Conservation (phyloP, 1,284 basidiomycete genomes). For the Puccinia horiana region DNA sequence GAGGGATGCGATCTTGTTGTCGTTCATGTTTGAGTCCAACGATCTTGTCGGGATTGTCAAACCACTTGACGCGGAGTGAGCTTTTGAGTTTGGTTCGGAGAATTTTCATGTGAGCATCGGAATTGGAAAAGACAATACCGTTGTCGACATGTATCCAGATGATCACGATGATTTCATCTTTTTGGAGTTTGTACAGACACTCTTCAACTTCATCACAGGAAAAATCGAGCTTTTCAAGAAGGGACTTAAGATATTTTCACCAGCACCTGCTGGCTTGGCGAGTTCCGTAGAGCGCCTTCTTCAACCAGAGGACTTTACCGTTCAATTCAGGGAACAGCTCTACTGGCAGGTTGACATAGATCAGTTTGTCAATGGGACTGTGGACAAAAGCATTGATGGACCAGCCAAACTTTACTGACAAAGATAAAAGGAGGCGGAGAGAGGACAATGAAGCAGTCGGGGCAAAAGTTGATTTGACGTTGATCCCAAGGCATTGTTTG, state of each 20-base stretch:
- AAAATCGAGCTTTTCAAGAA: not conserved
- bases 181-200: not conserved
- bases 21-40: not conserved
- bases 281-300: conserved; percentile 13
- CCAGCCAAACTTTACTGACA: not conserved
- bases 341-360: not conserved
- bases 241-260: not conserved
- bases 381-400: not conserved
- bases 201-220: not conserved
- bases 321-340: not conserved
- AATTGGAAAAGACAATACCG: not conserved
- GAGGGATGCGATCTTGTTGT: not conserved
- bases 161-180: not conserved
- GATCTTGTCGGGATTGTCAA: not conserved
- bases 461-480: conserved; percentile 8
- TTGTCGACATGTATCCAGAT: conserved; percentile 33
- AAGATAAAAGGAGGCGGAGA: not conserved
- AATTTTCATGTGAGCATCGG: not conserved
- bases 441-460: not conserved
- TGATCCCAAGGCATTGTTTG: not conserved
- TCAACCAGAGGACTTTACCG: not conserved
- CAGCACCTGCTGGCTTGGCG: conserved; percentile 4
- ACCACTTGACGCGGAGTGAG: not conserved
- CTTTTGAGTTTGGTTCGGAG: not conserved
- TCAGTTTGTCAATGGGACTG: conserved; percentile 2